Percentiles rank a stretch among this genome's conserved stretches.
Evolutionary conservation across 257 asterid species (phyloP).

Genomic region (Solanum peruvianum): DNA sequence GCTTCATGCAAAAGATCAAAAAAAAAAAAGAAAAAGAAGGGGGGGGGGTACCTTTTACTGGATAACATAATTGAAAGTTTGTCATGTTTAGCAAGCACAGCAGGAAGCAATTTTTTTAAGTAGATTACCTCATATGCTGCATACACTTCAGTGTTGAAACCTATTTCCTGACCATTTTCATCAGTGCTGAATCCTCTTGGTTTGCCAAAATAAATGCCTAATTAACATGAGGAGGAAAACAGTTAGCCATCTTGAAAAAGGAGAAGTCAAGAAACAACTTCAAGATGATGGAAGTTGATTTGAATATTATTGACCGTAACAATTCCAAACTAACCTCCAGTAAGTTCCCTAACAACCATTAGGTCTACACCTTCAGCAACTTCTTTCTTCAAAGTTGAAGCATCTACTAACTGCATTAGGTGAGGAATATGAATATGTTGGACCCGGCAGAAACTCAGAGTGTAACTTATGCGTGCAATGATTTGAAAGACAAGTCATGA

Average conservation of each 20-base stretch:
- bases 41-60: not conserved
- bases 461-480: not conserved
- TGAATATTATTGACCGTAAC: not conserved
- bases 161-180: conserved; percentile 79
- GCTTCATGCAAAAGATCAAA: not conserved
- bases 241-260: not conserved
- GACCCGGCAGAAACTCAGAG: not conserved
- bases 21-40: accelerated
- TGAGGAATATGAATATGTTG: not conserved
- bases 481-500: not conserved
- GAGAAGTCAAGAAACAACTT: not conserved
- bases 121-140: conserved; percentile 61
- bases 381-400: conserved; percentile 89
- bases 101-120: not conserved
- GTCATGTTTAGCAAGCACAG: not conserved
- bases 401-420: conserved; percentile 70
- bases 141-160: conserved; percentile 93
- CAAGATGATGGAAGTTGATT: not conserved
- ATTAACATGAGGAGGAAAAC: not conserved
- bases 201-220: conserved; percentile 94
- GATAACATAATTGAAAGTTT: not conserved
- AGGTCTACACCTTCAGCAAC: conserved; percentile 97
- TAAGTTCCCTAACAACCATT: conserved; percentile 97
- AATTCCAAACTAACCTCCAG: conserved; percentile 66
- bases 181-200: conserved; percentile 82